Evolutionary conservation across 148 eudicot genomes (phyloP).

Genomic region (Camellia granthamiana): DNA sequence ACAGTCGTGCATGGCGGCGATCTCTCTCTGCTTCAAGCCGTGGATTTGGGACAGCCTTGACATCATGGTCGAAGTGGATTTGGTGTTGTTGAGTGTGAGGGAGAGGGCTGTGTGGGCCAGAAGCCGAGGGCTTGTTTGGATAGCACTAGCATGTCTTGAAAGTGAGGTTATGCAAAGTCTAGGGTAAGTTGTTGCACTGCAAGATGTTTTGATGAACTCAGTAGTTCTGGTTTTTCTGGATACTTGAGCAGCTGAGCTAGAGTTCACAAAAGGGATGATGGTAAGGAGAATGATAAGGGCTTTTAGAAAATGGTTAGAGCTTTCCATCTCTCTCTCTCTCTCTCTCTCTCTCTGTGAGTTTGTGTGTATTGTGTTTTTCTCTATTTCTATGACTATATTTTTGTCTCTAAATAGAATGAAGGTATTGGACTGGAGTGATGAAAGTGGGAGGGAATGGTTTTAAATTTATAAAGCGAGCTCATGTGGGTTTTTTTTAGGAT

Average conservation of each 20-base stretch:
- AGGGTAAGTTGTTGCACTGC: constrained; percentile 22
- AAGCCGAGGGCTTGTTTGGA: constrained; percentile 20
- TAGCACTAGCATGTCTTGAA: constrained; percentile 19
- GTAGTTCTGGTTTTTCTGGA: constrained; percentile 3
- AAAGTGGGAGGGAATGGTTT: constrained; percentile 5
- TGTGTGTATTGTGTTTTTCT: neutral
- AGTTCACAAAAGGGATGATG: neutral
- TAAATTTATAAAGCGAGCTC: neutral
- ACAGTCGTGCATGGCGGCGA: constrained; percentile 21
- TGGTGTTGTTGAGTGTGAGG: constrained; percentile 22
- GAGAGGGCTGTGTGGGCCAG: constrained; percentile 29
- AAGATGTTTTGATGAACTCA: constrained; percentile 27
- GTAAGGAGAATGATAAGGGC: neutral
- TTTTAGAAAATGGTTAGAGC: constrained; percentile 2
- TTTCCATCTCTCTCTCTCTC: constrained; percentile 9
- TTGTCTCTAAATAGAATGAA: neutral
- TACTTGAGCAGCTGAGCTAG: neutral
- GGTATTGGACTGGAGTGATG: neutral
- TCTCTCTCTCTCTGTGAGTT: neutral
- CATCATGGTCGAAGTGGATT: constrained; percentile 12
- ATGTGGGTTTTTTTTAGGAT: too few species aligned
- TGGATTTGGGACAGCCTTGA: constrained; percentile 3
- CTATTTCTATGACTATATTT: neutral
- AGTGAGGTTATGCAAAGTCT: constrained; percentile 24
- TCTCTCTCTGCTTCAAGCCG: constrained; percentile 17